phyloP scores from a whole-genome alignment of 306 rosid species.

The Alnus rubra region DNA sequence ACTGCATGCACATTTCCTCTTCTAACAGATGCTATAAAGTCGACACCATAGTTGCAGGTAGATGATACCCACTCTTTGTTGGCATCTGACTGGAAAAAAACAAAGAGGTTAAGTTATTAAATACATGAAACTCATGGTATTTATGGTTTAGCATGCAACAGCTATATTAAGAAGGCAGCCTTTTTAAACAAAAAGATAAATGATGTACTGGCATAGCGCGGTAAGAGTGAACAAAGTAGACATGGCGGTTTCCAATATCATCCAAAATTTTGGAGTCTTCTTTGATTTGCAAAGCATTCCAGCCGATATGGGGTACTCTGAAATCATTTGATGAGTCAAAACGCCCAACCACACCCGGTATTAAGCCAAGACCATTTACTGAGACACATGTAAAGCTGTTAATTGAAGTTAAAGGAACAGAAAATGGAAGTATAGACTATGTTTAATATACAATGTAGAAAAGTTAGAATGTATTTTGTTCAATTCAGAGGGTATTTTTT shows the following conservation, averaged over 20 bases:
- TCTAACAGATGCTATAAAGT: slow-evolving; percentile 81
- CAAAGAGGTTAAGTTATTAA: slow-evolving; percentile 1
- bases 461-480: slow-evolving; percentile 13
- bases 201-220: slow-evolving; percentile 80
- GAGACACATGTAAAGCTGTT: slow-evolving; percentile 41
- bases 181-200: slow-evolving; percentile 12
- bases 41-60: slow-evolving; percentile 83
- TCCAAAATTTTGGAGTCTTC: slow-evolving; percentile 77
- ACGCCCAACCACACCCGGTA: slow-evolving; percentile 89
- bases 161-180: slow-evolving; percentile 5
- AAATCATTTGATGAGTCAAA: slow-evolving; percentile 90
- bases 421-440: not conserved
- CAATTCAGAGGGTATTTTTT: not conserved
- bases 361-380: slow-evolving; percentile 94
- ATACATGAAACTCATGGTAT: slow-evolving; percentile 22
- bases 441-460: slow-evolving; percentile 5
- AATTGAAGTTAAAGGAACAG: slow-evolving; percentile 23
- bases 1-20: slow-evolving; percentile 97
- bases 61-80: slow-evolving; percentile 94
- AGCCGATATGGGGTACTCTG: slow-evolving; percentile 95
- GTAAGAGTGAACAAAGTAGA: slow-evolving; percentile 94
- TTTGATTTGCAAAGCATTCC: slow-evolving; percentile 81
- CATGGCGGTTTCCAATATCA: slow-evolving; percentile 74
- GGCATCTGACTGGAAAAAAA: slow-evolving; percentile 62
- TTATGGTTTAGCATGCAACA: slow-evolving; percentile 8